Percentiles rank a stretch among this genome's conserved stretches.
Evolutionary conservation across 352 stramenopile species (phyloP).

Genomic region (Globisporangium recalcitrans): DNA sequence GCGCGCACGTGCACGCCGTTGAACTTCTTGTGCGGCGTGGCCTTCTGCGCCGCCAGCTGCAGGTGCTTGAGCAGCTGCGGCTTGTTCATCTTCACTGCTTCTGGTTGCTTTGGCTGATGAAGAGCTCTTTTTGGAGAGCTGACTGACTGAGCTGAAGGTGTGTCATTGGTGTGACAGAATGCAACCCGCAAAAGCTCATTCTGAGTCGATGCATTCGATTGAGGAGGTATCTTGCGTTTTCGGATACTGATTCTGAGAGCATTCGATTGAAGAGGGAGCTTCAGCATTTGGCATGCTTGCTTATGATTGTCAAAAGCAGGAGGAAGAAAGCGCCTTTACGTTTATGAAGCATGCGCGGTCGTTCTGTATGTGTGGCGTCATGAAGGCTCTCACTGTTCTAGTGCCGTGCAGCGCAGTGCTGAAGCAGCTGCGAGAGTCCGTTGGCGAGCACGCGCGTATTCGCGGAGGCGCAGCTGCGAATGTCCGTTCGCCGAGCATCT

Average conservation of each 20-base stretch:
- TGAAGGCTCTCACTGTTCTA: background rate
- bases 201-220: background rate
- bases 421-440: background rate
- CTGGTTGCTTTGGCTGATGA: background rate
- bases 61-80: slow-evolving; percentile 44
- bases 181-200: background rate
- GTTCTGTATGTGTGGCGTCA: background rate
- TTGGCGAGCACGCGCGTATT: background rate
- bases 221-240: background rate
- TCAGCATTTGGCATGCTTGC: too few relatives aligned
- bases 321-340: background rate
- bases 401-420: background rate
- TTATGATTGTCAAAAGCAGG: too few relatives aligned
- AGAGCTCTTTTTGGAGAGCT: background rate
- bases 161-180: background rate
- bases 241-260: too few relatives aligned
- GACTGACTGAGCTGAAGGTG: background rate
- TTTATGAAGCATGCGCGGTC: background rate
- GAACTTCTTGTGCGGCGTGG: slow-evolving; percentile 34
- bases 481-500: background rate
- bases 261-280: too few relatives aligned
- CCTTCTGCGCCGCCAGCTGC: slow-evolving; percentile 27
- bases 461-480: background rate
- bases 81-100: slow-evolving; percentile 30
- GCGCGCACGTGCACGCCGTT: slow-evolving; percentile 39